These are phyloP conservation scores for Zostera marina DNA, from an alignment of 116 monocot species.

Conservation along the genomic window DNA sequence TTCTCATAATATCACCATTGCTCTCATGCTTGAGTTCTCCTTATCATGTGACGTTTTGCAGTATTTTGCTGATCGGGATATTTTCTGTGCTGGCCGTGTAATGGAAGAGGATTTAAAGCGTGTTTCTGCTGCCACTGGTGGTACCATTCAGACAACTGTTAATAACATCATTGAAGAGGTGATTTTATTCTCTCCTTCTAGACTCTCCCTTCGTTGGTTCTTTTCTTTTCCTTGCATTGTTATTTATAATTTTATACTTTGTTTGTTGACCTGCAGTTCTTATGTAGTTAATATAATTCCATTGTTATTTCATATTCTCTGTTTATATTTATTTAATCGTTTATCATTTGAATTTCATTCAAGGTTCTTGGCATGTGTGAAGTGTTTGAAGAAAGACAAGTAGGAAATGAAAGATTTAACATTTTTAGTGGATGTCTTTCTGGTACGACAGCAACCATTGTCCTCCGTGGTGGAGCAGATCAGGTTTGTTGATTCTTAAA, in stretches of 20 bases:
- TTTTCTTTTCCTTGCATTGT: too few relatives aligned
- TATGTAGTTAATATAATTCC: too few relatives aligned
- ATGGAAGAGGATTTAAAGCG: conserved; percentile 87
- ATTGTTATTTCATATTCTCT: neutral
- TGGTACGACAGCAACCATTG: conserved; percentile 92
- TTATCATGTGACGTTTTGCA: conserved; percentile 14
- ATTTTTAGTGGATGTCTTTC: conserved; percentile 94
- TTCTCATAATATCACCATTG: neutral
- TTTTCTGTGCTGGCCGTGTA: conserved; percentile 97
- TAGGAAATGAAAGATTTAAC: conserved; percentile 95
- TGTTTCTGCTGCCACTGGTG: conserved; percentile 93
- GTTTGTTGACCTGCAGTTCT: too few relatives aligned
- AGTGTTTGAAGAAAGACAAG: conserved; percentile 91
- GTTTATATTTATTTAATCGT: neutral
- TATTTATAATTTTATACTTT: neutral
- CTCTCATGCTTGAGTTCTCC: neutral
- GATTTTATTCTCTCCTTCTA: neutral
- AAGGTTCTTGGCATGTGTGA: conserved; percentile 95
- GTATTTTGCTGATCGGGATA: conserved; percentile 98
- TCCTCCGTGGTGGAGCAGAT: conserved; percentile 95
- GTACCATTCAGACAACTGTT: conserved; percentile 94
- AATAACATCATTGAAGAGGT: conserved; percentile 94
- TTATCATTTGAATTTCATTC: conserved; percentile 2
- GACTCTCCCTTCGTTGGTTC: neutral
- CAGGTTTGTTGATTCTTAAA: conserved; percentile 33